phyloP scores from a whole-genome alignment of 2,329 filamentous ascomycete species.

The Stemphylium lycopersici region DNA sequence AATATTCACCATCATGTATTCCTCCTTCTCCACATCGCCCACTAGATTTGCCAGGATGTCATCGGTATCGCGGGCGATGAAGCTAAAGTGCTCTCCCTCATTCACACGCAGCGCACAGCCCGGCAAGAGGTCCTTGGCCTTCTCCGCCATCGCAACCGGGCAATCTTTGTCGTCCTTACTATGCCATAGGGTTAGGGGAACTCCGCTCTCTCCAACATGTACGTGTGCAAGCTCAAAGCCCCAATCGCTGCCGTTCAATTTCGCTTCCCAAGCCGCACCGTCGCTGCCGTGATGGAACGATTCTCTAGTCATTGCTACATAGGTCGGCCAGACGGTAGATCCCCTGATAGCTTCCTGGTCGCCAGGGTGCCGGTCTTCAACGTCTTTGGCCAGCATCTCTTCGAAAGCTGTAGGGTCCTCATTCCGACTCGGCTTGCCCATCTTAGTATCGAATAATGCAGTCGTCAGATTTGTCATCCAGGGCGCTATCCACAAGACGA shows the following conservation, averaged over 20 bases:
- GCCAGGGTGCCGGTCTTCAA: conserved; percentile 22
- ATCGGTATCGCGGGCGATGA: conserved; percentile 27
- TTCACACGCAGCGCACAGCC: conserved; percentile 27
- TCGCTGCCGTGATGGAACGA: conserved; percentile 33
- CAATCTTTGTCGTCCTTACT: conserved; percentile 38
- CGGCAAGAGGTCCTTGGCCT: conserved; percentile 31
- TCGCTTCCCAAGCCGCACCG: conserved; percentile 39
- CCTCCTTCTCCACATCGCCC: conserved; percentile 22
- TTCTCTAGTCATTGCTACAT: conserved; percentile 37
- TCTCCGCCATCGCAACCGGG: conserved; percentile 31
- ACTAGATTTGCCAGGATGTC: conserved; percentile 31
- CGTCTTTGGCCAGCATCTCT: conserved; percentile 30
- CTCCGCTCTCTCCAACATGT: conserved; percentile 19
- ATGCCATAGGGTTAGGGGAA: conserved; percentile 43
- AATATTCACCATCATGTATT: conserved; percentile 19
- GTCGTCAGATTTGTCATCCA: conserved; percentile 31
- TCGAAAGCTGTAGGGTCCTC: conserved; percentile 35
- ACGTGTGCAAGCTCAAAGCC: conserved; percentile 42
- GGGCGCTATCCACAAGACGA: conserved; percentile 34
- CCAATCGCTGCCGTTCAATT: conserved; percentile 37
- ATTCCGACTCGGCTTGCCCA: conserved; percentile 35
- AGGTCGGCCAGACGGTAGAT: conserved; percentile 26
- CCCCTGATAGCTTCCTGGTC: conserved; percentile 32
- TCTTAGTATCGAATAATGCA: conserved; percentile 27
- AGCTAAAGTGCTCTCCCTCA: conserved; percentile 37